Evolutionary conservation across 2,329 filamentous ascomycete genomes (phyloP), one percentile per base, ranked within the genome.

Genomic region (Exophiala lecanii-corni): DNA sequence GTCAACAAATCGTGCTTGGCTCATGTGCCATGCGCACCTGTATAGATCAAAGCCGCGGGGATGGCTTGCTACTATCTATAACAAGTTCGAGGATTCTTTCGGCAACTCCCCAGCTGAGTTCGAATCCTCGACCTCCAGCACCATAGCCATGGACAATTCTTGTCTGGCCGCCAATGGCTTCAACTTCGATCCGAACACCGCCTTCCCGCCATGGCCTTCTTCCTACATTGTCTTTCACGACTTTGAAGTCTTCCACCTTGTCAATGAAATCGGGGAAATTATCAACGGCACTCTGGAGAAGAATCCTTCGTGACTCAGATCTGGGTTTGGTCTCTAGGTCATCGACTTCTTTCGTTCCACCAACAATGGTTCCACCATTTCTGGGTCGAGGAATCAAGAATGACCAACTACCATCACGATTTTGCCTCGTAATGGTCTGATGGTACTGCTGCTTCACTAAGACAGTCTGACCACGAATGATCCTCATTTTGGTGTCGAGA

Each of bases 321-420:
- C 68, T 74, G 1, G 78, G 72, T 13, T 68, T 62, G 0, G 69
- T 58, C 35, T 74, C 67, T 74, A 75, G 80, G 57, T 81, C 67
- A 42, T 74, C 63, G 1, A 71, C 68, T 55, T 83, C 74, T 58
- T 82, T 83, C 7, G 79, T 84, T 0, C 81, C 81, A 4, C 81
- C 81, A 15, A 84, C 74, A 28, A 84, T 68, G 0, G 80, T 84
- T 2, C 81, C 81, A 2, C 80, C 80, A 23, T 75, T 68, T 18
- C 79, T 74, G 6, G 72, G 74, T 2, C 81, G 71, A 1, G 81
- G 79, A 4, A 84, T 76, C 34, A 73, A 72, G 50, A 84, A 83
- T 1, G 73, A 71, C 77, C 79, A 82, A 6, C 67, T 72, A 0
- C 81, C 81, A 56, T 84, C 79, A 1, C 69, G 68, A 54, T 78